Evolutionary conservation across 2,329 filamentous ascomycete species (phyloP).

Genomic region (Plenodomus tracheiphilus): DNA sequence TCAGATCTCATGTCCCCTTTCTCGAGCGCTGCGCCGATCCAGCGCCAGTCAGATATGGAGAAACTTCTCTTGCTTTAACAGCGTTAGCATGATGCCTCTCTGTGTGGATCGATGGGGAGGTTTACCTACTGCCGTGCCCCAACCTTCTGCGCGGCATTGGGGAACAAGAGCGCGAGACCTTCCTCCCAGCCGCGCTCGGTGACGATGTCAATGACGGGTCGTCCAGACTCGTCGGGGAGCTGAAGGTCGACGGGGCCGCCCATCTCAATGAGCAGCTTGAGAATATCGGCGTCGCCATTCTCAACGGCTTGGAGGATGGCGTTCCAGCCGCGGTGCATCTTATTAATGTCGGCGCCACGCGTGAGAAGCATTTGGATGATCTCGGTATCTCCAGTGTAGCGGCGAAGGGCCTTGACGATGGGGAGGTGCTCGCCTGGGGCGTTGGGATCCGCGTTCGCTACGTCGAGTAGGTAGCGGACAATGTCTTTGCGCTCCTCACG

Average conservation of each 20-base stretch:
- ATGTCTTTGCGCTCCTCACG: constrained; percentile 66
- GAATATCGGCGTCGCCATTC: constrained; percentile 39
- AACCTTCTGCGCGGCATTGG: constrained; percentile 22
- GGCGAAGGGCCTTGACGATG: constrained; percentile 69
- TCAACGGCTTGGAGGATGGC: constrained; percentile 41
- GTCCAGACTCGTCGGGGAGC: constrained; percentile 32
- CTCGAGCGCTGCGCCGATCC: constrained; percentile 17
- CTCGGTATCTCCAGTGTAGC: constrained; percentile 62
- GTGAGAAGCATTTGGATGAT: constrained; percentile 66
- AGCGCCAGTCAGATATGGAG: constrained; percentile 23
- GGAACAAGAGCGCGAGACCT: constrained; percentile 38
- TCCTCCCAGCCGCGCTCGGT: constrained; percentile 43
- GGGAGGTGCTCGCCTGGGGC: constrained; percentile 71
- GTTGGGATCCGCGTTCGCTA: constrained; percentile 67
- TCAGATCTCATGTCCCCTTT: constrained; percentile 2
- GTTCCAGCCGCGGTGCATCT: constrained; percentile 47
- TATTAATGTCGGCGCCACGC: constrained; percentile 69
- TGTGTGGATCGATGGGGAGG: constrained; percentile 2
- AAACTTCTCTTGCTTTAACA: constrained; percentile 12
- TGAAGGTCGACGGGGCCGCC: constrained; percentile 38
- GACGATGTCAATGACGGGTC: constrained; percentile 39
- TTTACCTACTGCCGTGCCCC: constrained; percentile 34
- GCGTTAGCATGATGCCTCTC: background rate
- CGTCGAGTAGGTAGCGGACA: constrained; percentile 63
- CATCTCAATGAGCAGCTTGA: constrained; percentile 41